These are phyloP conservation scores for Fusarium sp. DNA, from an alignment of 2,329 filamentous ascomycete genomes.

Conservation along the genomic window DNA sequence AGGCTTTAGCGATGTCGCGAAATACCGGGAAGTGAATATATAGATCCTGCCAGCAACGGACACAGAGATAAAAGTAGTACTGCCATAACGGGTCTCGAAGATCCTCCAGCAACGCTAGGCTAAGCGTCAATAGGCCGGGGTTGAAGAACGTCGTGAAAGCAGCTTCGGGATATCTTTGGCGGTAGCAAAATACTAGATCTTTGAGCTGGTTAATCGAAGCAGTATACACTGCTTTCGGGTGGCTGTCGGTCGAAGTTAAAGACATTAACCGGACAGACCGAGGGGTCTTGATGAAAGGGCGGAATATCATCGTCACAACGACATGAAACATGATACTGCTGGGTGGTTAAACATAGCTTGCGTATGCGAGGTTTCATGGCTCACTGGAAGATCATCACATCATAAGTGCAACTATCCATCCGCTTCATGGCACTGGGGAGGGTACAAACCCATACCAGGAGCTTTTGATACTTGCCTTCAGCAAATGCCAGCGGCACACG, in stretches of 20 bases:
- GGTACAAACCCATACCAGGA: not conserved
- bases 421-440: not conserved
- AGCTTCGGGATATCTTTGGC: not conserved
- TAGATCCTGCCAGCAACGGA: not conserved
- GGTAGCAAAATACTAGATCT: not conserved
- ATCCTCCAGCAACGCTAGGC: not conserved
- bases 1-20: not conserved
- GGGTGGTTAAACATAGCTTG: not conserved
- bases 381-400: constrained; percentile 1
- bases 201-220: not conserved
- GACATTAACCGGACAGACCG: not conserved
- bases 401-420: not conserved
- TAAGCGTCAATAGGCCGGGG: not conserved
- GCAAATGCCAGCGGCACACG: not conserved
- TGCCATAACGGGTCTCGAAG: not conserved
- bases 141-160: not conserved
- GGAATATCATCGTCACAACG: not conserved
- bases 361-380: not conserved
- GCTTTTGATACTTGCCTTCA: not conserved
- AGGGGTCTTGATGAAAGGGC: not conserved
- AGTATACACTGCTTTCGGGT: not conserved
- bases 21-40: not conserved
- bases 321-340: not conserved
- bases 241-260: not conserved
- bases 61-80: not conserved